These are phyloP conservation scores for Aspergillus udagawae DNA, from an alignment of 2,329 filamentous ascomycete genomes.

Conservation along the genomic window DNA sequence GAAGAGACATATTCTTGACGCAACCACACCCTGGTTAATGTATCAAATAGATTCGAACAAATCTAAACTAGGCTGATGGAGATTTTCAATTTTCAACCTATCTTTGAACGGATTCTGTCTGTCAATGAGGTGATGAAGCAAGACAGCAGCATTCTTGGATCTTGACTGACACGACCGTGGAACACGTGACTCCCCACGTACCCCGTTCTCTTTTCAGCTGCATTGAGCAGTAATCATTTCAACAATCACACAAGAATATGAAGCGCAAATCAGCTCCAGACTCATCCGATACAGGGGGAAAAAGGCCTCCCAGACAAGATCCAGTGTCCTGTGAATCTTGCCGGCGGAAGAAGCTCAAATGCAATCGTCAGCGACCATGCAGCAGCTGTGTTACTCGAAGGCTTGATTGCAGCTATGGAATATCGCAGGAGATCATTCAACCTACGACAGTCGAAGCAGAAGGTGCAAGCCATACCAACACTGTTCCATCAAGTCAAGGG, in stretches of 20 bases:
- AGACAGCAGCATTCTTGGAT: too few relatives aligned
- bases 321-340: slow-evolving; percentile 40
- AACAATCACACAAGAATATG: slow-evolving; percentile 7
- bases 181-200: slow-evolving; percentile 1
- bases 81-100: background rate
- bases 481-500: too few relatives aligned
- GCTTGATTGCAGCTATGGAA: slow-evolving; percentile 24
- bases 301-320: slow-evolving; percentile 27
- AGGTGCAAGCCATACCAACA: background rate
- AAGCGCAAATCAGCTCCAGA: slow-evolving; percentile 17
- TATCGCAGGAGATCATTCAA: background rate
- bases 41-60: too few relatives aligned
- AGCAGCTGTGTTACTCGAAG: slow-evolving; percentile 41
- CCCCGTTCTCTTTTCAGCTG: background rate
- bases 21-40: background rate
- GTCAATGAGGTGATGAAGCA: too few relatives aligned
- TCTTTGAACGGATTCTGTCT: too few relatives aligned
- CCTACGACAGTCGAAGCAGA: background rate
- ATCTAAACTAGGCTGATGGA: too few relatives aligned
- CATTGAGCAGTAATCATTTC: background rate
- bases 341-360: slow-evolving; percentile 49
- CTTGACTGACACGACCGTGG: background rate
- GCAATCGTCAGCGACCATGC: slow-evolving; percentile 50
- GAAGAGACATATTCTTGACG: background rate
- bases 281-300: slow-evolving; percentile 3